Evolutionary conservation across 129 eudicot species (phyloP).

Genomic region (Erigeron canadensis): DNA sequence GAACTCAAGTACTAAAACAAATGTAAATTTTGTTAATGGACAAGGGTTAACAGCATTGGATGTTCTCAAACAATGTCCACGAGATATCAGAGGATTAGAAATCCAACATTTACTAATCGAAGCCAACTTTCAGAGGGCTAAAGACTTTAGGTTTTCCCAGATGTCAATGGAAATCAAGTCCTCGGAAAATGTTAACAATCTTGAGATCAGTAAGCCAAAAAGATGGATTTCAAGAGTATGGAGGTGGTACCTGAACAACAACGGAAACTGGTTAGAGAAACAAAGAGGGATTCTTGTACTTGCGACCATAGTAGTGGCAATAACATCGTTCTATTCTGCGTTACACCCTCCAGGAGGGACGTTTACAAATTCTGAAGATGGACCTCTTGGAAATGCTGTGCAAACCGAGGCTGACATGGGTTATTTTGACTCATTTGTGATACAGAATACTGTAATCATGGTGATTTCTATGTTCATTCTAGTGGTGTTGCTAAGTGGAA

Average conservation of each 20-base stretch:
- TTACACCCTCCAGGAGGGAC: constrained; percentile 38
- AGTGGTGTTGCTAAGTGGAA: constrained; percentile 34
- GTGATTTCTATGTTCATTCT: constrained; percentile 25
- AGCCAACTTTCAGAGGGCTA: constrained; percentile 15
- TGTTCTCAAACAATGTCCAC: constrained; percentile 22
- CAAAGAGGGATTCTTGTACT: constrained; percentile 32
- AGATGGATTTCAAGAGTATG: constrained; percentile 15
- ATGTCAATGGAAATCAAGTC: neutral
- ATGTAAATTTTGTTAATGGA: constrained; percentile 10
- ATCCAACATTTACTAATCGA: constrained; percentile 17
- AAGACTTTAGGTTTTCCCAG: neutral
- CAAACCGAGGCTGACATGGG: constrained; percentile 16
- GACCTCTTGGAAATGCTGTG: constrained; percentile 31
- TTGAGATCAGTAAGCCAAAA: neutral
- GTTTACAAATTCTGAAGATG: constrained; percentile 13
- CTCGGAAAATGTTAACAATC: neutral
- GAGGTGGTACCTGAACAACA: constrained; percentile 19
- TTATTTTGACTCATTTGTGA: constrained; percentile 15
- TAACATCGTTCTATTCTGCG: constrained; percentile 18
- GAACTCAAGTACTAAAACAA: neutral
- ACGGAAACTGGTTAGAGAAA: constrained; percentile 35
- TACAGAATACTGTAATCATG: constrained; percentile 31
- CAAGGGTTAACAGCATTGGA: constrained; percentile 25
- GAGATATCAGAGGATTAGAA: neutral
- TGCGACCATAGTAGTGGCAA: constrained; percentile 20